A percentile compares a stretch with the other conserved stretches of the same genome.
These are phyloP conservation scores for Malus hybrid DNA, from an alignment of 331 rosid species.

Conservation along the genomic window DNA sequence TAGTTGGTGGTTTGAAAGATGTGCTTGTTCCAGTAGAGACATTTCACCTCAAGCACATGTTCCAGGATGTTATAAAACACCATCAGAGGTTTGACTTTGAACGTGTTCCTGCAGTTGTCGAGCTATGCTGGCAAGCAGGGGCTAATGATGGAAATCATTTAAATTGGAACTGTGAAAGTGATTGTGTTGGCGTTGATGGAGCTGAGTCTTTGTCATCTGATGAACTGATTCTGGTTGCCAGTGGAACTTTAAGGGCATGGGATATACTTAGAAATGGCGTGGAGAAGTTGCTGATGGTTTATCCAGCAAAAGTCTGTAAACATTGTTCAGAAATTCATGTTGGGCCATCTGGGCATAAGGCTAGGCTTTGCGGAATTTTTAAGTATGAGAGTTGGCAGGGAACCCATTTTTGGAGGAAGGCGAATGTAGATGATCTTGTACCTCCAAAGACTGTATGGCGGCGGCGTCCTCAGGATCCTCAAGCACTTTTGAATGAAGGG, in stretches of 20 bases:
- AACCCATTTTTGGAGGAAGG: conserved; percentile 75
- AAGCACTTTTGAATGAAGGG: conserved; percentile 55
- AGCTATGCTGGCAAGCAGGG: conserved; percentile 91
- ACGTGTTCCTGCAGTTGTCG: conserved; percentile 78
- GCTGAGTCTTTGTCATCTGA: conserved; percentile 27
- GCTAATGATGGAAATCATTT: conserved; percentile 29
- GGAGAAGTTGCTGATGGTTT: conserved; percentile 58
- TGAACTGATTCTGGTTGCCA: conserved; percentile 48
- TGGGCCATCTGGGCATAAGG: conserved; percentile 87
- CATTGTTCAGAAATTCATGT: conserved; percentile 84
- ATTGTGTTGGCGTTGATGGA: conserved; percentile 19
- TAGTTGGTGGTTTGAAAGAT: conserved; percentile 57
- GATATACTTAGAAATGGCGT: conserved; percentile 67
- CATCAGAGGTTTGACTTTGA: conserved; percentile 70
- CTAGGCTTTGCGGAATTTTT: conserved; percentile 80
- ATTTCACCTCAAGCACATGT: conserved; percentile 61
- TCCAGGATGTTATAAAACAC: conserved; percentile 65
- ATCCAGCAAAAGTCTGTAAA: conserved; percentile 82
- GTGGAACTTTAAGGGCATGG: conserved; percentile 64
- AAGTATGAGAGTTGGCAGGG: conserved; percentile 80
- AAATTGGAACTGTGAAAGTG: conserved; percentile 28
- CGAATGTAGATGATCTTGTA: conserved; percentile 61
- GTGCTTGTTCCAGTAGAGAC: conserved; percentile 73
- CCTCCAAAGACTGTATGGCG: conserved; percentile 75
- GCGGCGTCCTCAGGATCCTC: conserved; percentile 73